phyloP scores from a whole-genome alignment of 2,329 filamentous ascomycete species.

The Colletotrichum sansevieriae region DNA sequence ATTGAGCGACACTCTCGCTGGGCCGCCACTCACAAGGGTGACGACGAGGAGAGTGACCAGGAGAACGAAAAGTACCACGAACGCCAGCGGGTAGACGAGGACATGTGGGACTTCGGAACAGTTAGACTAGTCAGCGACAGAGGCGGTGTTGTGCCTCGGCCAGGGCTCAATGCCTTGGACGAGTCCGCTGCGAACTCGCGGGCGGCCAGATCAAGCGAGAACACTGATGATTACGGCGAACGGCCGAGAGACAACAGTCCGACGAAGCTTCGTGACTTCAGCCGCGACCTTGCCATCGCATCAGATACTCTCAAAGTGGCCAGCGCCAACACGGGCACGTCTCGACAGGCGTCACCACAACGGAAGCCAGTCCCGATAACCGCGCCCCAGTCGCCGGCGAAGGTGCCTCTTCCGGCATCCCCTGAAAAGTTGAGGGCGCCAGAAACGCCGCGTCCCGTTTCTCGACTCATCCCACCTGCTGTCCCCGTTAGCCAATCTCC shows the following conservation, averaged over 20 bases:
- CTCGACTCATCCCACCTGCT: slow-evolving; percentile 60
- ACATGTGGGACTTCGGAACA: slow-evolving; percentile 99
- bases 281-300: slow-evolving; percentile 54
- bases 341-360: slow-evolving; percentile 72
- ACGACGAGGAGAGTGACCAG: slow-evolving; percentile 76
- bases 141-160: slow-evolving; percentile 66
- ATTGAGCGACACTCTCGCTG: slow-evolving; percentile 93
- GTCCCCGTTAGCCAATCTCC: slow-evolving; percentile 63
- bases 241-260: slow-evolving; percentile 64
- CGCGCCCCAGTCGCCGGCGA: slow-evolving; percentile 65
- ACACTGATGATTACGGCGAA: slow-evolving; percentile 64
- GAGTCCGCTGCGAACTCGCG: slow-evolving; percentile 85
- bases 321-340: slow-evolving; percentile 58
- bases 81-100: slow-evolving; percentile 75
- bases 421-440: slow-evolving; percentile 61
- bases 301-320: slow-evolving; percentile 69
- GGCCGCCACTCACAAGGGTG: slow-evolving; percentile 82
- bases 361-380: slow-evolving; percentile 63
- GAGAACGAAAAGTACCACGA: slow-evolving; percentile 67
- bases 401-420: slow-evolving; percentile 71
- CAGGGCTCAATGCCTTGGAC: slow-evolving; percentile 78
- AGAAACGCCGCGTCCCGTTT: slow-evolving; percentile 62
- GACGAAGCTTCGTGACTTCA: slow-evolving; percentile 63
- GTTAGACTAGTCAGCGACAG: slow-evolving; percentile 83
- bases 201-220: slow-evolving; percentile 65